Evolutionary conservation across 2,329 filamentous ascomycete genomes (phyloP), one percentile per base, ranked within the genome.

Genomic region (Mycocentrospora acerina): DNA sequence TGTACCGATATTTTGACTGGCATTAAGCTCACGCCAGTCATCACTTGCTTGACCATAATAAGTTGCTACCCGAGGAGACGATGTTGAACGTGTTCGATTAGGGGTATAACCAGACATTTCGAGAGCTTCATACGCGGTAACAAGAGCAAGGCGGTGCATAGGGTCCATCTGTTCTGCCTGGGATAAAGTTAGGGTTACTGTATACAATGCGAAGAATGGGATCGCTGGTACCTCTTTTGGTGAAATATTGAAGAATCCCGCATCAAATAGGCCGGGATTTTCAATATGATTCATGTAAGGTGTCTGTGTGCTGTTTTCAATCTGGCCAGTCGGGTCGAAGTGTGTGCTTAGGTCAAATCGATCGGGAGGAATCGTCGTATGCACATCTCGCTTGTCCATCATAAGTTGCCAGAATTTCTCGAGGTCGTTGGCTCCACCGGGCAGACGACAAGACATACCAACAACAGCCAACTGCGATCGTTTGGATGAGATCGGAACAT

Each of bases 1-100:
- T 0, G 75, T 78, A 38, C 73, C 72, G 17, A 80, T 71, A 11
- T 53, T 34, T 26, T 57, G 42, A 9, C 29, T 39, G 3, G 33
- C 27, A 37, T 56, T 60, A 4, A 44, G 22, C 29, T 56, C 53
- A 2, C 32, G 24, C 26, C 37, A 62, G 37, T 70, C 68, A 35
- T 69, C 53, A 29, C 39, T 53, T 3, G 57, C 45, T 15, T 42
- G 32, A 3, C 67, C 66, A 43, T 58, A 66, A 43, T 53, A 69
- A 1, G 48, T 53, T 3, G 60, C 64, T 11, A 69, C 46, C 10
- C 64, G 55, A 3, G 34, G 32, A 6, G 32, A 19, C 2, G 60
- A 56, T 4, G 60, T 57, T 8, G 59, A 57, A 6, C 49, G 35
- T 40, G 42, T 45, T 1, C 57, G 62, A 5, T 46, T 36, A 40